A percentile compares a stretch with the other conserved stretches of the same genome.
phyloP scores from a whole-genome alignment of 1,284 basidiomycete species.

The Microbotryum lychnidis-dioicae region DNA sequence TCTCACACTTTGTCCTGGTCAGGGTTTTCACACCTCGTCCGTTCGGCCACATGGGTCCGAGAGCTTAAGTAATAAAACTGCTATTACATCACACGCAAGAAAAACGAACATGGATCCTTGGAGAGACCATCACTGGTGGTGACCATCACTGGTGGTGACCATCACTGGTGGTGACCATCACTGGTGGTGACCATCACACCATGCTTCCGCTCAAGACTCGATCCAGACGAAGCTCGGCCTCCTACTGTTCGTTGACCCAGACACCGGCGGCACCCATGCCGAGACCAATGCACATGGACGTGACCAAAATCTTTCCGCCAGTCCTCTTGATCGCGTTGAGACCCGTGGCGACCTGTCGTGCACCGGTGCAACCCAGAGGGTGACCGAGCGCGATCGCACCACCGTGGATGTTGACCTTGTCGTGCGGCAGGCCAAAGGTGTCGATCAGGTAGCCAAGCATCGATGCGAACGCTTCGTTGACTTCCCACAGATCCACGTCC shows the following conservation, averaged over 20 bases:
- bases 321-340: constrained; percentile 70
- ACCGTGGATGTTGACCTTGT: constrained; percentile 38
- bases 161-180: background rate
- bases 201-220: background rate
- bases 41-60: too few relatives aligned
- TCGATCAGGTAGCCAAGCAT: constrained; percentile 30
- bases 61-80: too few relatives aligned
- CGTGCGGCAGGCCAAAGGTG: constrained; percentile 36
- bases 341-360: constrained; percentile 78
- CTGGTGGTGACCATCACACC: background rate
- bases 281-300: constrained; percentile 53
- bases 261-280: background rate
- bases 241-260: background rate
- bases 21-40: too few relatives aligned
- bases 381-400: constrained; percentile 81
- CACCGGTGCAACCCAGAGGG: constrained; percentile 69
- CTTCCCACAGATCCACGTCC: constrained; percentile 39
- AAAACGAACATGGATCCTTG: constrained; percentile 8
- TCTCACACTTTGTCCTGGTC: too few relatives aligned
- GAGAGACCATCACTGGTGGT: background rate
- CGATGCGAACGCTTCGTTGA: constrained; percentile 32
- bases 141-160: background rate
- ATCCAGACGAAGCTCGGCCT: background rate
- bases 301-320: constrained; percentile 70
- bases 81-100: background rate